Evolutionary conservation across 768 basidiomycete species (phyloP), one percentile per base, ranked within the genome.

Genomic region (Lactarius evosmus): DNA sequence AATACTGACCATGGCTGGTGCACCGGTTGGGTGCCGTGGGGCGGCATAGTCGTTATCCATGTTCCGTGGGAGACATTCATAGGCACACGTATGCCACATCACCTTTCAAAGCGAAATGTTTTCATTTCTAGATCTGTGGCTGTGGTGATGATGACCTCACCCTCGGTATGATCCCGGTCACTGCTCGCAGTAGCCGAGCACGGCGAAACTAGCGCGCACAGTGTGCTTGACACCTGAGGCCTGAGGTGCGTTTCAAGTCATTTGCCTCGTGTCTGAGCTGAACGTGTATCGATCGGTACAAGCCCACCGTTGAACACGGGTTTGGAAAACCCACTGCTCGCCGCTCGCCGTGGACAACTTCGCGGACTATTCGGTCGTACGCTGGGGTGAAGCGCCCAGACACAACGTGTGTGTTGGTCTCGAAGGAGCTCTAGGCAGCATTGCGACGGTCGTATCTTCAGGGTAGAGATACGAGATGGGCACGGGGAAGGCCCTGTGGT

Each of bases 331-430:
- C 66, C 73, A 17, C 66, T 71, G 5, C 80, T 77, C 69, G 66
- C 71, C 3, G 5, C 80, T 77, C 69, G 66, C 71, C 3, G 76
- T 71, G 0, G 78, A 80, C 60, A 70, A 82, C 55, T 60, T 80
- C 55, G 68, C 73, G 4, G 82, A 83, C 60, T 80, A 83, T 61
- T 56, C 80, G 54, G 38, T 82, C 38, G 80, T 80, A 69, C 80
- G 80, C 7, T 50, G 70, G 17, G 73, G 68, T 55, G 66, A 68
- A 29, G 78, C 75, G 65, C 61, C 73, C 2, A 66, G 67, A 0
- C 83, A 82, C 71, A 74, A 77, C 58, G 59, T 75, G 33, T 46
- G 27, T 55, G 58, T 25, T 40, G 53, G 30, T 52, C 34, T 40
- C 51, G n/a, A 36, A 38, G 22, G n/a, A 22, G 8, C 46, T 30